Evolutionary conservation across 305 asterid species (phyloP), one percentile per base, ranked within the genome.

Genomic region (Rubia occidens): DNA sequence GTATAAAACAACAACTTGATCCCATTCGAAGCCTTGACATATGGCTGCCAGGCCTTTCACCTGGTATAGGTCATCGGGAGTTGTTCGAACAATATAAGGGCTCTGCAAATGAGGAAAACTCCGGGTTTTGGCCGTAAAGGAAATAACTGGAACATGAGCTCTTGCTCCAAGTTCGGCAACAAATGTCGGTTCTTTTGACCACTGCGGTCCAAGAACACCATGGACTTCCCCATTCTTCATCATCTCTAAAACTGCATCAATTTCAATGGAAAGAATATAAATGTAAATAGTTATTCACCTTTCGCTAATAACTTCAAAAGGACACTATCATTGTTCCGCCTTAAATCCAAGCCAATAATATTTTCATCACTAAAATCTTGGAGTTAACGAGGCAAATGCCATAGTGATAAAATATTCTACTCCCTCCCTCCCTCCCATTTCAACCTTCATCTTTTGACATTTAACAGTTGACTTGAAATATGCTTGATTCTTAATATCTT

Each of bases 21-120:
- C 66, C 95, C 95, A 89, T 15, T 69, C 72, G 53, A 80, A 89
- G 58, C 74, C 74, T 64, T 49, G 64, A 71, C 84, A 82, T 29
- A 87, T 58, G 49, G 85, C 70, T 69, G 86, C 84, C 37, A 89
- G 83, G 67, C 88, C 91, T 60, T 74, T 77, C 2, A 83, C 81
- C 77, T 85, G 91, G 65, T 74, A 70, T 6, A 69, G 49, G 68
- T 87, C 85, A 62, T 83, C 84, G 0, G 78, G 79, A 15, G 86
- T 76, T 6, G 81, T 61, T 60, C 82, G 72, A 43, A 89, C 20
- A 11, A 76, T 76, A 80, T 80, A 84, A 13, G 39, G 80, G 49
- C 79, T 87, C 24, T 76, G 73, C 6, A 21, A 15, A 49, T 60
- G 24, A 11, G 9, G 84, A 67, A 61, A 64, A 55, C 60, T 75